Percentiles rank a stretch among this genome's conserved stretches.
phyloP scores from a whole-genome alignment of 2,329 filamentous ascomycete genomes.

The Fusarium drepaniforme region DNA sequence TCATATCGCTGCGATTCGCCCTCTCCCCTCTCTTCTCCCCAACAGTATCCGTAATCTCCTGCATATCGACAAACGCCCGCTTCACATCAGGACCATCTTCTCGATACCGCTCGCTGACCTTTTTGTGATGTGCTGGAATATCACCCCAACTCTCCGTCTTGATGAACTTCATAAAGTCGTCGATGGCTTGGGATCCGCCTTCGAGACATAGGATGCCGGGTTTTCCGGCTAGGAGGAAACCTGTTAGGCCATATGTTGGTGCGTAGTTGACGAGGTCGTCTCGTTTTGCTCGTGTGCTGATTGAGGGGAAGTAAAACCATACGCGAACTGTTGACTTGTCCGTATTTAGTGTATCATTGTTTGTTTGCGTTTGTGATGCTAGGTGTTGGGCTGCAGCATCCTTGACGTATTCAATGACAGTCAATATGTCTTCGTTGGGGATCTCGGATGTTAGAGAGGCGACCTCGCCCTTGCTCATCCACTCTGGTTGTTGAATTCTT shows the following conservation, averaged over 20 bases:
- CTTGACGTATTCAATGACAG: conserved; percentile 58
- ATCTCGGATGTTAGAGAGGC: conserved; percentile 53
- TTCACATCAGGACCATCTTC: conserved; percentile 49
- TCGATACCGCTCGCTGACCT: conserved; percentile 68
- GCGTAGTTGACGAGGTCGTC: conserved; percentile 68
- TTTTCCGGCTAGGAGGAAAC: conserved; percentile 71
- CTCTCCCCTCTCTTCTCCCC: conserved; percentile 61
- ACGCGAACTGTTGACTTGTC: conserved; percentile 58
- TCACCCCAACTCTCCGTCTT: conserved; percentile 74
- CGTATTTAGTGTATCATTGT: not conserved
- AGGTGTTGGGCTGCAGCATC: conserved; percentile 50
- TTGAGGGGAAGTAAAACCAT: conserved; percentile 74
- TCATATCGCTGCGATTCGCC: conserved; percentile 66
- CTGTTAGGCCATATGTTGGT: conserved; percentile 64
- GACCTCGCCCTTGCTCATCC: conserved; percentile 64
- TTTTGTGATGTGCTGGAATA: conserved; percentile 72
- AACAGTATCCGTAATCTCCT: conserved; percentile 65
- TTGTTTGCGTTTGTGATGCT: conserved; percentile 26
- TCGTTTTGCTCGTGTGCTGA: conserved; percentile 69
- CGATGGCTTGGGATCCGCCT: conserved; percentile 59
- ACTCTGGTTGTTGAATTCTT: conserved; percentile 61
- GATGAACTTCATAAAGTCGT: conserved; percentile 73
- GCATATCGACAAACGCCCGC: conserved; percentile 66
- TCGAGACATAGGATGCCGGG: conserved; percentile 67
- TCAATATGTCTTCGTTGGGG: conserved; percentile 59